Evolutionary conservation across 352 stramenopile species (phyloP), one percentile per base, ranked within the genome.

Genomic region (Phytophthora idaei): DNA sequence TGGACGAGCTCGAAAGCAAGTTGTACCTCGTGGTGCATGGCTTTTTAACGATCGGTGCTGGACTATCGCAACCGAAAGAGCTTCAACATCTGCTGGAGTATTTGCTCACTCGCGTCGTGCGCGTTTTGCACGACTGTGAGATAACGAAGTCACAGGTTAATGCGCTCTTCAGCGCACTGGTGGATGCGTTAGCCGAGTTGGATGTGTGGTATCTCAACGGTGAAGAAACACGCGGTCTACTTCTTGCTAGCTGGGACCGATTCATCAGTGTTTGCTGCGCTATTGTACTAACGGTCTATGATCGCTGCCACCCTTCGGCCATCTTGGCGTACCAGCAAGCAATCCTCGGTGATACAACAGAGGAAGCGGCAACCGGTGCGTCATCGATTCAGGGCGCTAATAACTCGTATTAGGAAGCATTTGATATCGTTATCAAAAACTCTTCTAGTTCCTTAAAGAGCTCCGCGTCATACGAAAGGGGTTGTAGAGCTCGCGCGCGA

Each of bases 151-250:
- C 21, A 11, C 74, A 89, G 48, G 59, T 90, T 10, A 75, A 89
- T 61, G 52, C 73, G n/a, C 46, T 93, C 8, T 93, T 92, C 36
- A 74, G 72, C 7, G 83, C 85, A 1, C 64, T 93, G 21, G 81
- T 93, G 31, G 85, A 91, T 77, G 81, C 80, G n/a, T 64, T 91
- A 14, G 62, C 71, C 4, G 64, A 81, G 47, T 69, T 93, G 31
- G 81, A 92, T 14, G 83, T 89, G 37, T 93, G 83, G 85, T 93
- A 93, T 56, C 68, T 92, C 2, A 83, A 88, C 42, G 82, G 72
- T 9, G 64, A 80, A 25, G 81, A 90, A 73, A 92, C 83, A 4
- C 81, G 83, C 15, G 57, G 56, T 2, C 55, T 76, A 5, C 55
- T 92, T 34, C 78, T 93, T 51, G 74, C 76, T 58, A 92, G 83